Evolutionary conservation across 2,329 filamentous ascomycete species (phyloP).

Genomic region (Aspergillus chevalieri): DNA sequence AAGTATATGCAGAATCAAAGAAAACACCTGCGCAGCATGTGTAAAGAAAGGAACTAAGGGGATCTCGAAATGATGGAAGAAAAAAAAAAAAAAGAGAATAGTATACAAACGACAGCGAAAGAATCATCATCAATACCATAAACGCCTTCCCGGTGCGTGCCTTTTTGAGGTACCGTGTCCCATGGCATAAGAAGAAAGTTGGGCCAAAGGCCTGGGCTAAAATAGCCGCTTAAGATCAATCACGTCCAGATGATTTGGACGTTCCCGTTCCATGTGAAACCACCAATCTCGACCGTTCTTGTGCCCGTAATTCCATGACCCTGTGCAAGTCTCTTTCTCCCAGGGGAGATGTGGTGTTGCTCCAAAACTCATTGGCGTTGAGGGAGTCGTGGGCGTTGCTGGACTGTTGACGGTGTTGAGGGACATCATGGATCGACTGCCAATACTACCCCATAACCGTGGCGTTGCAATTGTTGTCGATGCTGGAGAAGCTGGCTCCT

Average conservation of each 20-base stretch:
- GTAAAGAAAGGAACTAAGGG: no score
- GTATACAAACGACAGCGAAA: neutral
- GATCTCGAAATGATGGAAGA: neutral
- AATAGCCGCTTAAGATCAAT: slow-evolving; percentile 31
- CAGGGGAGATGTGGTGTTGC: slow-evolving; percentile 27
- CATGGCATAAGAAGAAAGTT: neutral
- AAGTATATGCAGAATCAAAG: neutral
- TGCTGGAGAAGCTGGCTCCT: slow-evolving; percentile 27
- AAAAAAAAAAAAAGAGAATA: neutral
- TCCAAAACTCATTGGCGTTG: slow-evolving; percentile 24
- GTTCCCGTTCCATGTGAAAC: slow-evolving; percentile 41
- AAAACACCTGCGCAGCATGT: neutral
- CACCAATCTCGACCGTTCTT: slow-evolving; percentile 39
- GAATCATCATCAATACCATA: slow-evolving; percentile 1
- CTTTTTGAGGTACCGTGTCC: slow-evolving; percentile 1
- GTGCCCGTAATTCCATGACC: slow-evolving; percentile 38
- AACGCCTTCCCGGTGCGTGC: slow-evolving; percentile 3
- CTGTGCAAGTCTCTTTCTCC: slow-evolving; percentile 39
- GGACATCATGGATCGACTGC: slow-evolving; percentile 25
- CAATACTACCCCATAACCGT: slow-evolving; percentile 31
- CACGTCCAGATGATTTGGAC: slow-evolving; percentile 26
- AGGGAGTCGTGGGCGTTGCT: slow-evolving; percentile 25
- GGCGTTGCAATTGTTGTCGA: slow-evolving; percentile 24
- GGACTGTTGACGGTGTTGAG: slow-evolving; percentile 14
- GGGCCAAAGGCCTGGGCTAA: slow-evolving; percentile 10